Evolutionary conservation across 1,139 yeast genomes (phyloP).

Genomic region (Hemisphaericaspora xylanilytica): DNA sequence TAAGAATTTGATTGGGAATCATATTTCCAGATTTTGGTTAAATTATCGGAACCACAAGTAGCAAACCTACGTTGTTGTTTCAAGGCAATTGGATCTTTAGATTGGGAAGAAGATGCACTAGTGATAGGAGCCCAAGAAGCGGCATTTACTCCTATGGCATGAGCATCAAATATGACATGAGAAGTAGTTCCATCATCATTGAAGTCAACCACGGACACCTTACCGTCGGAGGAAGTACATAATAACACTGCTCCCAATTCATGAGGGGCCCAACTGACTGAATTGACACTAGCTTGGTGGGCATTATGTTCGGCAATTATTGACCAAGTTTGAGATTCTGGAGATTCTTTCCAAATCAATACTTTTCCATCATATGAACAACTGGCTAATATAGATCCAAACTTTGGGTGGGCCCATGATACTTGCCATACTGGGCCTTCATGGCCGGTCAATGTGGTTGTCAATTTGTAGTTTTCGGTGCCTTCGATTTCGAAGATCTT

Average conservation of each 20-base stretch:
- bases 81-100: slow-evolving; percentile 31
- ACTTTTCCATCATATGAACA: slow-evolving; percentile 96
- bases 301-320: slow-evolving; percentile 83
- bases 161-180: slow-evolving; percentile 68
- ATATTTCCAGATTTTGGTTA: slow-evolving; percentile 86
- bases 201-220: slow-evolving; percentile 86
- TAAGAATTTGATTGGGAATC: slow-evolving; percentile 58
- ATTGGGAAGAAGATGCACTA: slow-evolving; percentile 27
- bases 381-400: slow-evolving; percentile 91
- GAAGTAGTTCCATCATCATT: slow-evolving; percentile 86
- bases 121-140: slow-evolving; percentile 92
- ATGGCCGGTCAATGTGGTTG: slow-evolving; percentile 83
- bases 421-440: slow-evolving; percentile 99
- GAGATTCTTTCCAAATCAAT: slow-evolving; percentile 84
- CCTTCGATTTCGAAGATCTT: slow-evolving; percentile 86
- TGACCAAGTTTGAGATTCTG: slow-evolving; percentile 83
- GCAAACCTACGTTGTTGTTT: slow-evolving; percentile 60
- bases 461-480: slow-evolving; percentile 72
- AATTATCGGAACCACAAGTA: slow-evolving; percentile 93
- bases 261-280: slow-evolving; percentile 97
- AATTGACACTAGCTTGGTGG: slow-evolving; percentile 92
- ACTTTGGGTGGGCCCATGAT: slow-evolving; percentile 98
- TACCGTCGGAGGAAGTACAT: slow-evolving; percentile 93
- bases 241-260: slow-evolving; percentile 90
- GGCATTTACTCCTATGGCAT: slow-evolving; percentile 88